Evolutionary conservation across 306 rosid genomes (phyloP).

Genomic region (Oxytropis ochrocephala): DNA sequence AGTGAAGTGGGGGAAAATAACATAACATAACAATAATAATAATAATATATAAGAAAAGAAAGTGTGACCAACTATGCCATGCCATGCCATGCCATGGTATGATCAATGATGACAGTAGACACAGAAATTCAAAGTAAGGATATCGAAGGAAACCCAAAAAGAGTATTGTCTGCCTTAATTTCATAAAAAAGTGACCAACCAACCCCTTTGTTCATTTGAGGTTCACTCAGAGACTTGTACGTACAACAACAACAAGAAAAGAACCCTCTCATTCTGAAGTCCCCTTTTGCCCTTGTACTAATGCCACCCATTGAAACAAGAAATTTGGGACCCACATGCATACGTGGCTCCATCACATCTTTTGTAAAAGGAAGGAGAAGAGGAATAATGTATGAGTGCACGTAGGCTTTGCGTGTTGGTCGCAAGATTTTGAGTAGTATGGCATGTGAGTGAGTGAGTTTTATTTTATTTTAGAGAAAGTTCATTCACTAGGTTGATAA

Average conservation of each 20-base stretch:
- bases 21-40: neutral
- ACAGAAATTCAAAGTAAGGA: slow-evolving; percentile 40
- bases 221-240: slow-evolving; percentile 29
- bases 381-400: slow-evolving; percentile 66
- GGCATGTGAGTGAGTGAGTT: slow-evolving; percentile 22
- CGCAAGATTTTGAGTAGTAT: slow-evolving; percentile 60
- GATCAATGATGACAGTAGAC: slow-evolving; percentile 21
- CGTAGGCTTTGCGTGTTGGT: slow-evolving; percentile 84
- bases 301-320: slow-evolving; percentile 27
- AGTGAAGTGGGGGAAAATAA: slow-evolving; percentile 8
- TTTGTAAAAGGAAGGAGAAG: neutral
- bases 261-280: too few species aligned
- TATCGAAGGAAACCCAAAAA: slow-evolving; percentile 35
- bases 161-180: slow-evolving; percentile 49
- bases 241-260: neutral
- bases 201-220: slow-evolving; percentile 32
- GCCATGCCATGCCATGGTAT: neutral
- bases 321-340: slow-evolving; percentile 26
- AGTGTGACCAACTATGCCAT: slow-evolving; percentile 30
- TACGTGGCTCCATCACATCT: neutral
- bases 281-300: neutral
- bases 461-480: slow-evolving; percentile 26
- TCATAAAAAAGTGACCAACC: slow-evolving; percentile 34
- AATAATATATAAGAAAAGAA: neutral
- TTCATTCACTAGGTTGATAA: slow-evolving; percentile 40